These are phyloP conservation scores for Monosporascus sp. DNA, from an alignment of 2,329 filamentous ascomycete genomes.

Conservation along the genomic window DNA sequence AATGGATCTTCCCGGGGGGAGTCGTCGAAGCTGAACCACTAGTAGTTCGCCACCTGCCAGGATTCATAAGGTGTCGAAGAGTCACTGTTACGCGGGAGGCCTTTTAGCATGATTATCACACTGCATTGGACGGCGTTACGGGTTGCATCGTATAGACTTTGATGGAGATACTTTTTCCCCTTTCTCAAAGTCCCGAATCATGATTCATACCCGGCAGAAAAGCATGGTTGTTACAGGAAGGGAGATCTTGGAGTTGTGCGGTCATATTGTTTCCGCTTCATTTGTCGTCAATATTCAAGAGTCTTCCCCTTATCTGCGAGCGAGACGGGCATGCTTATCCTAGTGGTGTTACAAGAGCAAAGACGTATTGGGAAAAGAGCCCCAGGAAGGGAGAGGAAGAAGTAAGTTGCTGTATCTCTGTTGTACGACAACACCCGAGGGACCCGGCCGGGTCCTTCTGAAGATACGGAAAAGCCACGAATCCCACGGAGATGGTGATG, in stretches of 20 bases:
- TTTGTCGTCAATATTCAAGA: too few species aligned
- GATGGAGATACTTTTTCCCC: neutral
- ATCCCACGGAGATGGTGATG: too few species aligned
- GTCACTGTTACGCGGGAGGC: neutral
- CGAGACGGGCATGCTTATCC: too few species aligned
- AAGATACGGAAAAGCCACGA: too few species aligned
- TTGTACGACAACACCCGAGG: too few species aligned
- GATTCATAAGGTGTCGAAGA: neutral
- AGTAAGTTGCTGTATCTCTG: too few species aligned
- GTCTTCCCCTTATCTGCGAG: too few species aligned
- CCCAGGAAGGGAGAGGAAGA: too few species aligned
- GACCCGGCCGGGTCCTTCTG: too few species aligned
- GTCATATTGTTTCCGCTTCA: neutral
- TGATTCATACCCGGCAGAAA: neutral
- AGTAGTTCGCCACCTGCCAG: neutral
- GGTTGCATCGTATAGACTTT: neutral
- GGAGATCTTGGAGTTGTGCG: neutral
- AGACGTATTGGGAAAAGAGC: too few species aligned
- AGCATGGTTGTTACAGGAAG: neutral
- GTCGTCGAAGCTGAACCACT: constrained; percentile 18
- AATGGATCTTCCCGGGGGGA: constrained; percentile 23
- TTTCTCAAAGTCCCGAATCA: neutral
- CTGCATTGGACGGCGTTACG: neutral
- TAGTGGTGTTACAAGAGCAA: too few species aligned
- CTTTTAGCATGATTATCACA: neutral